Percentiles rank a stretch among this genome's conserved stretches.
Evolutionary conservation across 164 flowering plant genomes (phyloP).

Genomic region (Chloranthus sessilifolius): DNA sequence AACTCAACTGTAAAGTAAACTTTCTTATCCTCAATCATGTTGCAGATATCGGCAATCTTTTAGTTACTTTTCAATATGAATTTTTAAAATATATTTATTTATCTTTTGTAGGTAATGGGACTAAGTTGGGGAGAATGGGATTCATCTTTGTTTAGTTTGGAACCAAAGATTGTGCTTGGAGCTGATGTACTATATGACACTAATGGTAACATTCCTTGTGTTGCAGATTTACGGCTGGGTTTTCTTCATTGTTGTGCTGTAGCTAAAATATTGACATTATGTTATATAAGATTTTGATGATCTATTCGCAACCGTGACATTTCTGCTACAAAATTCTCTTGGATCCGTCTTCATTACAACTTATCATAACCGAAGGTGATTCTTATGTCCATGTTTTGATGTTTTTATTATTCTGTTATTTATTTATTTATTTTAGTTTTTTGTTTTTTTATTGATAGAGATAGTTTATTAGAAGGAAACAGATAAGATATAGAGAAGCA

Average conservation of each 20-base stretch:
- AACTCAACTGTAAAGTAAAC: slow-evolving; percentile 60
- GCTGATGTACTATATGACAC: slow-evolving; percentile 91
- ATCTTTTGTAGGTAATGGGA: slow-evolving; percentile 57
- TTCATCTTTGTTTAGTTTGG: slow-evolving; percentile 44
- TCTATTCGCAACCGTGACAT: slow-evolving; percentile 87
- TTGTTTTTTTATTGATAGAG: too few relatives aligned
- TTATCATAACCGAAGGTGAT: slow-evolving; percentile 84
- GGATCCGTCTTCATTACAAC: slow-evolving; percentile 81
- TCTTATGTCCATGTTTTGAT: background rate
- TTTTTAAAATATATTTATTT: background rate
- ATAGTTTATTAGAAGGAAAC: too few relatives aligned
- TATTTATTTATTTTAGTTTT: background rate
- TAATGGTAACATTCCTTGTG: slow-evolving; percentile 44
- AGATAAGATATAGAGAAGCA: too few relatives aligned
- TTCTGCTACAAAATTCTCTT: slow-evolving; percentile 65
- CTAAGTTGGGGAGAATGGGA: slow-evolving; percentile 97
- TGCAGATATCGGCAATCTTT: too few relatives aligned
- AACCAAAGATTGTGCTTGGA: slow-evolving; percentile 74
- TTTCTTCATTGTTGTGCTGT: background rate
- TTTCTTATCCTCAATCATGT: background rate
- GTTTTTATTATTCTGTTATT: background rate
- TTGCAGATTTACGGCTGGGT: too few relatives aligned
- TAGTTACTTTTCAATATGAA: too few relatives aligned
- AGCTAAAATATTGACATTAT: slow-evolving; percentile 2
- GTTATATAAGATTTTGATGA: slow-evolving; percentile 66